phyloP scores from a whole-genome alignment of 2,329 filamentous ascomycete species.

The Clonostachys sp. region DNA sequence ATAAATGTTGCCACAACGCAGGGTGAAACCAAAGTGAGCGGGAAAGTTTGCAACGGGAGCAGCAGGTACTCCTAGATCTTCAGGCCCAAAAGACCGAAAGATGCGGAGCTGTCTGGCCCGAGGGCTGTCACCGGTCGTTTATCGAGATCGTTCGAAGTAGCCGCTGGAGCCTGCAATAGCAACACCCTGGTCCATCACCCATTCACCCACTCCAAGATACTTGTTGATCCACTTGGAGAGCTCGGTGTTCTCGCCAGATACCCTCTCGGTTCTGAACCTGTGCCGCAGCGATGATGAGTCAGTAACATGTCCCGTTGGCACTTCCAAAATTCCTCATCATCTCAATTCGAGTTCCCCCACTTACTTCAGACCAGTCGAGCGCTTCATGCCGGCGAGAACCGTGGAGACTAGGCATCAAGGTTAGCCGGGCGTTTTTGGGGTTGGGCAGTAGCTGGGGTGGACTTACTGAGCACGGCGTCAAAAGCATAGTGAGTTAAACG shows the following conservation, averaged over 20 bases:
- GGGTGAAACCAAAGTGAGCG: too few species aligned
- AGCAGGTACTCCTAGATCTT: too few species aligned
- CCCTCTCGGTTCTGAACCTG: conserved; percentile 84
- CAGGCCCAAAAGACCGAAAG: too few species aligned
- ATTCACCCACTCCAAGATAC: conserved; percentile 92
- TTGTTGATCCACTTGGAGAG: conserved; percentile 85
- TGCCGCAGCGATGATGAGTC: conserved; percentile 3
- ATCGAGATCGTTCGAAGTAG: conserved; percentile 89
- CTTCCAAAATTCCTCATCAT: neutral
- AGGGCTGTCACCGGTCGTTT: conserved; percentile 13
- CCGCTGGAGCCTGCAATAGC: conserved; percentile 82
- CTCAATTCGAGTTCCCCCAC: conserved; percentile 28
- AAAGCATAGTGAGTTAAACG: conserved; percentile 92
- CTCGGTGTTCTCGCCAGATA: conserved; percentile 75
- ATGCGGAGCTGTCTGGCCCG: too few species aligned
- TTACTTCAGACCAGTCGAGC: conserved; percentile 96
- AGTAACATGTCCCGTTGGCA: neutral
- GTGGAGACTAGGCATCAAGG: conserved; percentile 66
- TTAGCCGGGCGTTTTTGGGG: neutral
- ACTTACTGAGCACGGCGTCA: conserved; percentile 86
- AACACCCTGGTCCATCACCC: conserved; percentile 96
- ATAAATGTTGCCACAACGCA: too few species aligned
- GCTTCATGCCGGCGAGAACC: conserved; percentile 94
- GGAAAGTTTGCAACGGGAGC: too few species aligned
- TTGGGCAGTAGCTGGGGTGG: neutral